A percentile compares a stretch with the other conserved stretches of the same genome.
Conservation (phyloP, 2,329 filamentous ascomycete species). For the Trichoderma semiorbis region DNA sequence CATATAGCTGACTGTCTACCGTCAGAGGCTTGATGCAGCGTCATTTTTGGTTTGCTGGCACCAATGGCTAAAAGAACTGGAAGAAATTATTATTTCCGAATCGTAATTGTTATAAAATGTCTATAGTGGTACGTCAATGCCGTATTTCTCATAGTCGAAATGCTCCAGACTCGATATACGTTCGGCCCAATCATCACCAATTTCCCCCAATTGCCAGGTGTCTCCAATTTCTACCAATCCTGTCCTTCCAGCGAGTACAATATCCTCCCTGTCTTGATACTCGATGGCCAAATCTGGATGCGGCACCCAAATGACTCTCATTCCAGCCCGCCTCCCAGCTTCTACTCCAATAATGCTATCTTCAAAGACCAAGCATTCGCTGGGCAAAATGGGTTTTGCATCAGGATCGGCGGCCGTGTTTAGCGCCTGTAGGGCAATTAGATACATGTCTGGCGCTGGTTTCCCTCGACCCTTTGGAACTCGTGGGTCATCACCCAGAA, state of each 20-base stretch:
- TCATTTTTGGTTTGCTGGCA: neutral
- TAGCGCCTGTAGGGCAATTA: constrained; percentile 62
- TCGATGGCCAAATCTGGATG: constrained; percentile 52
- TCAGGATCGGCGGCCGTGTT: constrained; percentile 53
- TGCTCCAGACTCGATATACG: constrained; percentile 32
- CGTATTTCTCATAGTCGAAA: constrained; percentile 36
- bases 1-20: neutral
- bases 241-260: constrained; percentile 23
- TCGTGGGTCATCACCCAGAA: neutral
- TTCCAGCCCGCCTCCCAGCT: constrained; percentile 66
- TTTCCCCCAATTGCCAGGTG: constrained; percentile 29
- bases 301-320: constrained; percentile 70
- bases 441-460: constrained; percentile 70
- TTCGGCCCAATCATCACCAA: constrained; percentile 37
- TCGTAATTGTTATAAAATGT: neutral
- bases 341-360: constrained; percentile 71
- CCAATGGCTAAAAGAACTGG: neutral
- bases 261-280: constrained; percentile 26
- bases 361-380: constrained; percentile 72
- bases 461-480: constrained; percentile 56
- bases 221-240: constrained; percentile 25
- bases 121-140: constrained; percentile 14
- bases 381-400: constrained; percentile 50
- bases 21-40: neutral
- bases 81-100: neutral